A percentile compares a stretch with the other conserved stretches of the same genome.
phyloP scores from a whole-genome alignment of 352 stramenopile species.

The Phytophthora uliginosa region DNA sequence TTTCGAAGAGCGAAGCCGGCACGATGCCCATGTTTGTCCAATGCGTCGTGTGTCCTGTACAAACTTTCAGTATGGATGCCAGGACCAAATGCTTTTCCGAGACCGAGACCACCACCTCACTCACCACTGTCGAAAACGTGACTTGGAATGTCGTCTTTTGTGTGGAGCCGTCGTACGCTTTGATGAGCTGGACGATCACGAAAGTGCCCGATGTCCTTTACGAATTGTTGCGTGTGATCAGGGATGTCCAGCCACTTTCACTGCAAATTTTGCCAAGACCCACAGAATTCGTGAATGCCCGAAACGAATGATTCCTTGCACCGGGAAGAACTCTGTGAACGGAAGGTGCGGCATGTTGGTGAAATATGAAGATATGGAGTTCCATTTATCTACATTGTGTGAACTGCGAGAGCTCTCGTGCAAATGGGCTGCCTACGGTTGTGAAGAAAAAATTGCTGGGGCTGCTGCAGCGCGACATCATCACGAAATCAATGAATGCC shows the following conservation, averaged over 20 bases:
- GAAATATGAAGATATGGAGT: slow-evolving; percentile 63
- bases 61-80: slow-evolving; percentile 69
- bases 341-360: slow-evolving; percentile 60
- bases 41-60: slow-evolving; percentile 53
- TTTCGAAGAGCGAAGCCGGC: slow-evolving; percentile 45
- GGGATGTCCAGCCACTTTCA: slow-evolving; percentile 51
- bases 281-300: slow-evolving; percentile 57
- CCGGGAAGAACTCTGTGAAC: slow-evolving; percentile 6
- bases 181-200: slow-evolving; percentile 60
- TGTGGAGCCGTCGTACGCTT: slow-evolving; percentile 56
- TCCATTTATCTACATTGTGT: slow-evolving; percentile 68
- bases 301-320: slow-evolving; percentile 66
- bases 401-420: slow-evolving; percentile 54
- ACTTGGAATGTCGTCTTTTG: slow-evolving; percentile 54
- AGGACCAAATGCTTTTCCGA: slow-evolving; percentile 42
- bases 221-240: slow-evolving; percentile 54
- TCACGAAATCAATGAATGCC: slow-evolving; percentile 72
- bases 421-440: slow-evolving; percentile 66
- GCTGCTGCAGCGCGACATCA: slow-evolving; percentile 46
- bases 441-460: slow-evolving; percentile 50
- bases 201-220: slow-evolving; percentile 56
- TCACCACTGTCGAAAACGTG: slow-evolving; percentile 72
- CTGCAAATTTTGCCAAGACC: slow-evolving; percentile 45
- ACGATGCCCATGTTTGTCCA: slow-evolving; percentile 46
- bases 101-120: slow-evolving; percentile 50